Evolutionary conservation across 2,329 filamentous ascomycete genomes (phyloP).

Genomic region (Chaetomium olivaceum): DNA sequence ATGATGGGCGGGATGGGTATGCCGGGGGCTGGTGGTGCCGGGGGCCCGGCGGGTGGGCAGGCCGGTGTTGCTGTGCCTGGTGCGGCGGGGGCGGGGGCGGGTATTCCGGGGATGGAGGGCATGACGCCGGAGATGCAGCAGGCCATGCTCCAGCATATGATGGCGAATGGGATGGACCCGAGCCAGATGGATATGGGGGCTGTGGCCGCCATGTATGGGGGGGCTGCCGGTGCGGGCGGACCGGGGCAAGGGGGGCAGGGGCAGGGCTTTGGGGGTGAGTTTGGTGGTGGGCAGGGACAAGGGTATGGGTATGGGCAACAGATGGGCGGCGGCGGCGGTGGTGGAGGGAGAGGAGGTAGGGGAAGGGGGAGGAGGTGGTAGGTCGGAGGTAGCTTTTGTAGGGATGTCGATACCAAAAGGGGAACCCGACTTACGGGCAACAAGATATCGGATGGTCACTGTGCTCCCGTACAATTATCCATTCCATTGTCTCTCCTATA

Average conservation of each 20-base stretch:
- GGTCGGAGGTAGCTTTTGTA: background rate
- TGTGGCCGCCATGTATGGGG: conserved; percentile 60
- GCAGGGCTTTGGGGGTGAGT: conserved; percentile 52
- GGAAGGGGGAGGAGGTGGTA: conserved; percentile 32
- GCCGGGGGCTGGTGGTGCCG: conserved; percentile 13
- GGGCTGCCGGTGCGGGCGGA: conserved; percentile 37
- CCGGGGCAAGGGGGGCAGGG: conserved; percentile 51
- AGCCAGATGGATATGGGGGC: conserved; percentile 64
- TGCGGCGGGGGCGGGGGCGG: conserved; percentile 14
- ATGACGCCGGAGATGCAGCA: conserved; percentile 68
- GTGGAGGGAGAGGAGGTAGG: conserved; percentile 38
- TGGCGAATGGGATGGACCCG: conserved; percentile 62
- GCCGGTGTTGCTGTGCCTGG: conserved; percentile 6
- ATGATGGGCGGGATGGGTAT: conserved; percentile 59
- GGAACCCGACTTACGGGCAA: background rate
- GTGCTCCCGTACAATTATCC: background rate
- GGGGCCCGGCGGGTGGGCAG: conserved; percentile 4
- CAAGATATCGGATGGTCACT: background rate
- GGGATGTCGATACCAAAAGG: conserved; percentile 4
- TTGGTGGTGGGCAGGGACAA: conserved; percentile 52
- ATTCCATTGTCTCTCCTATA: background rate
- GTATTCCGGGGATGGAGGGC: conserved; percentile 61
- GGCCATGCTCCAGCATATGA: conserved; percentile 70
- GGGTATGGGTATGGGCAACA: conserved; percentile 48
- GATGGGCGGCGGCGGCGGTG: conserved; percentile 45